Base-by-base conservation (phyloP, 106 monocot species). In the Dioscorea dumetorum region DNA sequence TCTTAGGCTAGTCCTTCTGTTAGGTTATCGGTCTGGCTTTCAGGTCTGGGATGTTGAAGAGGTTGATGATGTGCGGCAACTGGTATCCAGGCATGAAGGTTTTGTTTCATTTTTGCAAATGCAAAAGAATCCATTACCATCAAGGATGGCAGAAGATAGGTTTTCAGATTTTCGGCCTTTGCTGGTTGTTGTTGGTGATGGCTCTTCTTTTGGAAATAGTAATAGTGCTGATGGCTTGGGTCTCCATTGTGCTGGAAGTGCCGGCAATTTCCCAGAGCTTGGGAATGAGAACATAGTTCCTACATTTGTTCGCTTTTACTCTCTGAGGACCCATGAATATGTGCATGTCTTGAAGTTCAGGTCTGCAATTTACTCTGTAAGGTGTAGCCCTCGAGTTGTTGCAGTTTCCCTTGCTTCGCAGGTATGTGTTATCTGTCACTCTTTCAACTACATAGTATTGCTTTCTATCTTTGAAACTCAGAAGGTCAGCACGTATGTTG, bases 1-100 rank as follows among this genome's bases (percentile, higher is more conserved):
- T 31, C 63, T 60, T 33, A 86, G 87, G 22, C 81, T 82, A 78
- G 84, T 90, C 71, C 78, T 94, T 33, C 54, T 94, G 73, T 23
- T 94, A 32, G 86, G 78, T 66, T 94, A 87, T 74, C 78, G 74
- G 28, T 84, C 86, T 76, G 94, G 94, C 33, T 94, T 94, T 57
- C 87, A 94, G 68, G 82, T 94, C 49, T 94, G 94, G 94, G 94
- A 94, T 82, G 87, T 94, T 62, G 90, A 94, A 73, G 80, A 87
- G 58, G 83, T 87, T 60, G 80, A 90, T 78, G 86, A 90, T 78
- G 86, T 90, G 58, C 74, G 78, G 16, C 83, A 81, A 72, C 63
- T 90, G n/a, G 86, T 58, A 22, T 86, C 90, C 58, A 75, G 90
- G 54, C 83, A 80, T 49, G 90, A 90, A 70, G 83, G 90, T 15